Evolutionary conservation across 176 grass and related monocot species (phyloP), one percentile per base, ranked within the genome.

Genomic region (Thalia dealbata): DNA sequence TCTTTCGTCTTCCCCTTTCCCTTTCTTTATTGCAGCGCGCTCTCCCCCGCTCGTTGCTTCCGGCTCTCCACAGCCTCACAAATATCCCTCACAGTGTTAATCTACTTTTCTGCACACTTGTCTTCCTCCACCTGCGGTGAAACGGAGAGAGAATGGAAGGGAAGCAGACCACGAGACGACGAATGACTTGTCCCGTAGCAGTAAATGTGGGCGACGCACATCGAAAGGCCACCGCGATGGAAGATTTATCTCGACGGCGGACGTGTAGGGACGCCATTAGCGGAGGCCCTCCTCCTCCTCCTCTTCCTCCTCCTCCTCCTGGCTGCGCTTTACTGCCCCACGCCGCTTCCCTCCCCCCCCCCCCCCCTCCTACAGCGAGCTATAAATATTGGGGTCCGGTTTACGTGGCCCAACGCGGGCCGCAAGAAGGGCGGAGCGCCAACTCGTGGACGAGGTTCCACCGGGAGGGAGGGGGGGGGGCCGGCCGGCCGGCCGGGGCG

Each of bases 161-260:
- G n/a, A n/a, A 41, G 60, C 54, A 58, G 65, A 68, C 65, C 65
- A 68, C 65, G 65, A 45, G 43, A 68, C 19, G 35, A 68, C 22
- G 54, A 58, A 5, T 58, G 14, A 30, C 28, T 15, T 12, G 27
- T 35, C 61, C 7, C 14, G 10, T 14, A 64, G 29, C 4, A 26
- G 1, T 14, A 18, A 64, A 60, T 9, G 56, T n/a, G n/a, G n/a
- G 21, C 26, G 2, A 29, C 9, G 62, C 18, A 32, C 27, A 18
- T 28, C 61, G 14, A 32, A 28, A 18, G 5, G n/a, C 24, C n/a
- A 22, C 11, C 1, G 45, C 45, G 10, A 8, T 3, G 45, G 45
- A 13, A 9, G 45, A n/a, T n/a, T 58, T 23, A 19, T 58, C 54
- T 58, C 3, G 54, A 58, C 18, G 7, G 16, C 19, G 52, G 54